Base-by-base conservation (phyloP, 2,329 filamentous ascomycete genomes). In the Alternaria hordeiaustralica region DNA sequence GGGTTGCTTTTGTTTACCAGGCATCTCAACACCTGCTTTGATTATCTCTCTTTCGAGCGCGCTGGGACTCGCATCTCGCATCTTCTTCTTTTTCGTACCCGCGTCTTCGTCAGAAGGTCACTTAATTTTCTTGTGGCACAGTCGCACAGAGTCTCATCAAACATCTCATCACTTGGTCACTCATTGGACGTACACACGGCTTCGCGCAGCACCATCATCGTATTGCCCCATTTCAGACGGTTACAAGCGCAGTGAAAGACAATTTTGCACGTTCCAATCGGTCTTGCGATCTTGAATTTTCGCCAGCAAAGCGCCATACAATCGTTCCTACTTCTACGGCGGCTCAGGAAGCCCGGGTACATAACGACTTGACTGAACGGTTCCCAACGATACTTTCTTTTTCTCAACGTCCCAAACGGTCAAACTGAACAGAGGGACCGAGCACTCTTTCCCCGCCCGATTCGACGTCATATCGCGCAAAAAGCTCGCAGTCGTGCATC, bases 181-280 rank as follows among this genome's bases (percentile, higher is more conserved):
- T 60, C 43, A 61, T 66, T 68, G 60, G 64, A 25, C 44, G 28
- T 23, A 18, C 50, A 46, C 28, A 61, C 46, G 28, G 43, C 51
- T 36, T 33, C 36, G 44, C 60, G 50, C 60, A 54, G 36, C 36
- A 68, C 30, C 25, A 51, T 60, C 20, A 55, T 55, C 44, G 49
- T 60, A n/a, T 25, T 54, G 28, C 21, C 55, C 13, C 53, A 60
- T 64, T 18, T 64, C 49, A 55, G n/a, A 51, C 36, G 20, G 61
- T 64, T 68, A 66, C 66, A 58, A 44, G 47, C 46, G 30, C 47
- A 53, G 43, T 47, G 50, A 47, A 50, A 45, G 43, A 55, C 13
- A 20, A 30, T 23, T 50, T 26, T 21, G 25, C 11, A 46, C 20
- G 15, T 23, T 57, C 28, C 47, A 66, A 61, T 41, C 50, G 49